These are phyloP conservation scores for Exidia glandulosa DNA, from an alignment of 768 basidiomycete species.

Conservation along the genomic window DNA sequence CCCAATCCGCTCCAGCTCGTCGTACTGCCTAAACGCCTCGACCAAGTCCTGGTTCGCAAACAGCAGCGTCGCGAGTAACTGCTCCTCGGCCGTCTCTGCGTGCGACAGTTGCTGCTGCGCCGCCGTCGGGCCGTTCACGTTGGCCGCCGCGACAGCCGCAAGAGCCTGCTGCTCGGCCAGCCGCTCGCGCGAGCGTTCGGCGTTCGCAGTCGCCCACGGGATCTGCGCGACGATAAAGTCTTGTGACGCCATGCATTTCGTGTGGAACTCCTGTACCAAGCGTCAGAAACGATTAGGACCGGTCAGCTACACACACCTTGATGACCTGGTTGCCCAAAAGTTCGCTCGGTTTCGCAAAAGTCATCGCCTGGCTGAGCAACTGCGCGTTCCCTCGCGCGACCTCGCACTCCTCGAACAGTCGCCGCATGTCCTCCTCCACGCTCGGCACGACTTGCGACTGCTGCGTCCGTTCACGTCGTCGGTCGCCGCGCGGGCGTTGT, in stretches of 20 bases:
- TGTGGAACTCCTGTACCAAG: constrained; percentile 63
- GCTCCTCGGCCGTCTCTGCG: constrained; percentile 59
- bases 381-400: constrained; percentile 74
- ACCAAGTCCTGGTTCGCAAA: constrained; percentile 62
- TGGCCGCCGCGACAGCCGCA: not conserved
- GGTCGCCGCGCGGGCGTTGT: constrained; percentile 3
- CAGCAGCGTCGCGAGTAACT: constrained; percentile 60
- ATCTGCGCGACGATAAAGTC: constrained; percentile 82
- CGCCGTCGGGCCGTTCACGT: not conserved
- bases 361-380: constrained; percentile 59
- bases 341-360: constrained; percentile 59
- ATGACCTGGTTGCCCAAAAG: constrained; percentile 53
- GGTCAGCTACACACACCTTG: constrained; percentile 32
- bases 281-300: not conserved
- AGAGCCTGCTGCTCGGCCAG: constrained; percentile 6
- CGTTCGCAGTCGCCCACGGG: constrained; percentile 79
- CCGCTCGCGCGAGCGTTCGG: constrained; percentile 51
- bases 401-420: constrained; percentile 76
- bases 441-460: constrained; percentile 16
- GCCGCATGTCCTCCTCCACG: constrained; percentile 71
- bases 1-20: constrained; percentile 64
- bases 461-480: constrained; percentile 8
- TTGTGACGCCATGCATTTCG: constrained; percentile 69
- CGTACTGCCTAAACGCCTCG: constrained; percentile 59
- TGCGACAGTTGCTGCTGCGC: not conserved